These are phyloP conservation scores for Rhytidiadelphus loreus DNA, from an alignment of 225 moss, liverwort and hornwort species.

Conservation along the genomic window DNA sequence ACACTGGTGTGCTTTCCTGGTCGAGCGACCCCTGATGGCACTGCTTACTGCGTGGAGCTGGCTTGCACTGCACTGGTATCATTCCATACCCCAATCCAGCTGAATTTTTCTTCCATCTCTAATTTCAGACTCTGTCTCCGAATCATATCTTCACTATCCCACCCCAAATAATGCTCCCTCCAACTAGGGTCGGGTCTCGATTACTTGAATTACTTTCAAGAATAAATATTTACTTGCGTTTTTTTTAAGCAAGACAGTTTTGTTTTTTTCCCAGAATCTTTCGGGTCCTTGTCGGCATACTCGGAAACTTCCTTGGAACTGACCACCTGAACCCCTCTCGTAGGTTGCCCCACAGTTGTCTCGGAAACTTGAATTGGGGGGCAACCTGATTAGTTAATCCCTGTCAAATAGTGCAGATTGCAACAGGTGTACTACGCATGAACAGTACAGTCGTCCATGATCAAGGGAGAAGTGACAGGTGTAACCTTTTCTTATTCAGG, in stretches of 20 bases:
- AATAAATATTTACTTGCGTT: not conserved
- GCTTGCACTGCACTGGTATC: slow-evolving; percentile 25
- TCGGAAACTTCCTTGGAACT: not conserved
- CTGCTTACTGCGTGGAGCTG: slow-evolving; percentile 23
- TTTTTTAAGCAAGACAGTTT: not conserved
- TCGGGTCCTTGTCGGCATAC: not conserved
- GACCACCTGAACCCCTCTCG: not conserved
- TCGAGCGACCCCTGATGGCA: not conserved
- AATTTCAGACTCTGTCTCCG: not conserved
- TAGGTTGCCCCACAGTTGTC: not conserved
- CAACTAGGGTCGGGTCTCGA: not conserved
- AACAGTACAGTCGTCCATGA: not conserved
- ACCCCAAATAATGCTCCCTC: not conserved
- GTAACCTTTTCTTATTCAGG: not conserved
- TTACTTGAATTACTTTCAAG: not conserved
- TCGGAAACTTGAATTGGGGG: not conserved
- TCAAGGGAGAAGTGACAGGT: not conserved
- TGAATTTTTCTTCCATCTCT: not conserved
- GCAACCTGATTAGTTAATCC: not conserved
- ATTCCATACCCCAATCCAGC: not conserved
- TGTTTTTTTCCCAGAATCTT: not conserved
- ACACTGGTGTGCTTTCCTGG: slow-evolving; percentile 36
- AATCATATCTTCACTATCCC: not conserved
- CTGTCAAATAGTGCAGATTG: not conserved
- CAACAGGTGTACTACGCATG: not conserved